Evolutionary conservation across 2,329 filamentous ascomycete species (phyloP).

Genomic region (Chaetomium olivaceum): DNA sequence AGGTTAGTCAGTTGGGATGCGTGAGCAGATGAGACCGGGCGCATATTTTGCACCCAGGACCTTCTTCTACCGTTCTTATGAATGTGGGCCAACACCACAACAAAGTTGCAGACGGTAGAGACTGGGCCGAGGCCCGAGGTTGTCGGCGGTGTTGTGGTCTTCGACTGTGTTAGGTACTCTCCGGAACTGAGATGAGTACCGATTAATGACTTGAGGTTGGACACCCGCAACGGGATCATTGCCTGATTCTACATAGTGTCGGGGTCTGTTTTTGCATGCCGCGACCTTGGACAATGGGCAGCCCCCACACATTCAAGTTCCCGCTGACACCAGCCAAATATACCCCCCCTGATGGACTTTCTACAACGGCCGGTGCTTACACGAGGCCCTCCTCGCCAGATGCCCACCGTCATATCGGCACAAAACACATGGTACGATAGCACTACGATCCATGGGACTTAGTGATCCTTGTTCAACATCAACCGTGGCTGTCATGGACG

Average conservation of each 20-base stretch:
- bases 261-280: constrained; percentile 1
- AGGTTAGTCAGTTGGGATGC: too few relatives aligned
- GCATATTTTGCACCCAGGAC: too few relatives aligned
- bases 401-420: background rate
- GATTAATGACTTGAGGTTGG: background rate
- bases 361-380: background rate
- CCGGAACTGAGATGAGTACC: background rate
- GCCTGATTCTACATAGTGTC: background rate
- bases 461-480: constrained; percentile 8
- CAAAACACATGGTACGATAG: constrained; percentile 8
- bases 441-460: constrained; percentile 8
- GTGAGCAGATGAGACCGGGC: too few relatives aligned
- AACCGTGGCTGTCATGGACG: constrained; percentile 12
- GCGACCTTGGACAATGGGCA: background rate
- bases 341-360: background rate
- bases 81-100: background rate
- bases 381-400: background rate
- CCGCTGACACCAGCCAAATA: constrained; percentile 1
- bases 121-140: background rate
- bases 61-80: background rate
- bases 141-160: background rate
- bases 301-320: background rate
- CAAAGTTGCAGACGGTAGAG: background rate
- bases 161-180: constrained; percentile 20
- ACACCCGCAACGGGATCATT: background rate